phyloP scores from a whole-genome alignment of 106 monocot genomes.

The Dendrobium catenatum region DNA sequence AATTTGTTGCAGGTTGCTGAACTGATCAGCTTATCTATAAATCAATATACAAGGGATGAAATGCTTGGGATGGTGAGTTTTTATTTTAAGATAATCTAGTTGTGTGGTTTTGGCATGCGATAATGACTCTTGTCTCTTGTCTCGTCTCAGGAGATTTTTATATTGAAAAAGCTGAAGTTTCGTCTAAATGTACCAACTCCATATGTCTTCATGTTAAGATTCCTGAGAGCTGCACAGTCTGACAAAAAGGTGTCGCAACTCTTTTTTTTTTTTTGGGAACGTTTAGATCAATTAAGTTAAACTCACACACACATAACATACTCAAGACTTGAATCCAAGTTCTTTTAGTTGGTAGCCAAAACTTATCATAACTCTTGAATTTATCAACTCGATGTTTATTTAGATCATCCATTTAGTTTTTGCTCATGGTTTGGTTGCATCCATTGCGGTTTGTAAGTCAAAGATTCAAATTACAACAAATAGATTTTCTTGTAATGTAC shows the following conservation, averaged over 20 bases:
- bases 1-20: constrained; percentile 34
- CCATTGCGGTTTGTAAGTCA: neutral
- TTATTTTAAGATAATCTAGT: neutral
- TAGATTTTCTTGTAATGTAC: too few species aligned
- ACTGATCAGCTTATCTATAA: constrained; percentile 34
- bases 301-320: too few species aligned
- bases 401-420: neutral
- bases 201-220: constrained; percentile 52
- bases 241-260: constrained; percentile 19
- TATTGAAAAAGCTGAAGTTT: constrained; percentile 29
- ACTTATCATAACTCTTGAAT: too few species aligned
- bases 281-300: too few species aligned
- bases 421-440: neutral
- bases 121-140: neutral
- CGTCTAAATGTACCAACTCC: constrained; percentile 49
- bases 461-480: neutral
- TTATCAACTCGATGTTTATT: neutral
- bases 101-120: neutral
- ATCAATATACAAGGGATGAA: constrained; percentile 26
- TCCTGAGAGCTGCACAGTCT: constrained; percentile 44
- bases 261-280: too few species aligned
- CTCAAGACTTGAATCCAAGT: too few species aligned
- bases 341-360: too few species aligned
- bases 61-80: constrained; percentile 46
- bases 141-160: constrained; percentile 31